Evolutionary conservation across 495 filamentous ascomycete species (phyloP).

Genomic region (Xylaria nigripes): DNA sequence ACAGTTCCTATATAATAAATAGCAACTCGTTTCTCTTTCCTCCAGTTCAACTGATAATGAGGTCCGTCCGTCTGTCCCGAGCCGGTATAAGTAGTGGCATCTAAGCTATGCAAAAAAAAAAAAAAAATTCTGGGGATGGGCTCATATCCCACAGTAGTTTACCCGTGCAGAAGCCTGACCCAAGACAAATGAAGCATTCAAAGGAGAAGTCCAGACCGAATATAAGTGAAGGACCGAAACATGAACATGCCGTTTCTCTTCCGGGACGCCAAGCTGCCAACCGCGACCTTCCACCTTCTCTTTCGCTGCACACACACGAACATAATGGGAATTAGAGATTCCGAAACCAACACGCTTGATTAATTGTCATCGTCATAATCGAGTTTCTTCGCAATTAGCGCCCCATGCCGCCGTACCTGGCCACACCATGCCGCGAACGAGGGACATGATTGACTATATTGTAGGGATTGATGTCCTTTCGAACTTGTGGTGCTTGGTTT

Average conservation of each 20-base stretch:
- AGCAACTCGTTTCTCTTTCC: too few species aligned
- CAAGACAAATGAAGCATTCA: neutral
- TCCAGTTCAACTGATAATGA: too few species aligned
- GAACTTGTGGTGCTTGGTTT: constrained; percentile 37
- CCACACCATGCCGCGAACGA: constrained; percentile 57
- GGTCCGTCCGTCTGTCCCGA: too few species aligned
- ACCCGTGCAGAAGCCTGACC: neutral
- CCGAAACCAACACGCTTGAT: constrained; percentile 10
- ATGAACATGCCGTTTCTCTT: neutral
- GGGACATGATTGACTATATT: constrained; percentile 43
- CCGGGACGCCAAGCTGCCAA: neutral
- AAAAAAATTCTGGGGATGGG: too few species aligned
- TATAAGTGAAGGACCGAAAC: neutral
- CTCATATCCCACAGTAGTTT: too few species aligned
- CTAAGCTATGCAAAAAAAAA: too few species aligned
- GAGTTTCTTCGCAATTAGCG: neutral
- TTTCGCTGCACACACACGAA: neutral
- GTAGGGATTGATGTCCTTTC: constrained; percentile 59
- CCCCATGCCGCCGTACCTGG: constrained; percentile 14
- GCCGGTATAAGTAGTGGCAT: too few species aligned
- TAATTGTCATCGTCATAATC: neutral
- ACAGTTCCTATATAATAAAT: too few species aligned
- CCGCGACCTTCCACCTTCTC: neutral
- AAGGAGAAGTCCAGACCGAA: neutral
- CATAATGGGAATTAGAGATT: neutral